Percentiles rank a stretch among this genome's conserved stretches.
Evolutionary conservation across 352 stramenopile genomes (phyloP).

Genomic region (Pythium periplocum): DNA sequence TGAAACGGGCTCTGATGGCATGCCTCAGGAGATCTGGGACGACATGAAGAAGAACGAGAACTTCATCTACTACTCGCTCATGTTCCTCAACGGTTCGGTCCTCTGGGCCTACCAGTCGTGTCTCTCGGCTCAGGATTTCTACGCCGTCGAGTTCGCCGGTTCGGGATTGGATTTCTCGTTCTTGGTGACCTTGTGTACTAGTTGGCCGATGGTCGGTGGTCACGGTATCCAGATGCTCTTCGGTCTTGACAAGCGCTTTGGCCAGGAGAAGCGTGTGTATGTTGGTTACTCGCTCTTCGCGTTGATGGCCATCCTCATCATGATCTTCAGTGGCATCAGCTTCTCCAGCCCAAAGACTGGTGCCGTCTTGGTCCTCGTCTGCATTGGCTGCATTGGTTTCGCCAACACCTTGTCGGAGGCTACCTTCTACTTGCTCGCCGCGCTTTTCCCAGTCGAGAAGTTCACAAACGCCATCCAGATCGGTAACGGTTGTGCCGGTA

Average conservation of each 20-base stretch:
- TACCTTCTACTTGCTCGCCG: constrained; percentile 54
- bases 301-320: constrained; percentile 47
- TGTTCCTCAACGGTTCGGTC: constrained; percentile 67
- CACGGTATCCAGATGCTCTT: constrained; percentile 51
- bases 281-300: constrained; percentile 53
- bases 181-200: constrained; percentile 51
- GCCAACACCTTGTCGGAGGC: constrained; percentile 53
- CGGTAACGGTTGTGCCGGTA: constrained; percentile 40
- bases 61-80: constrained; percentile 58
- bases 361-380: constrained; percentile 45
- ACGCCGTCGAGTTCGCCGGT: constrained; percentile 39
- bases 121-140: constrained; percentile 64
- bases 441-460: constrained; percentile 57
- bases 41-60: constrained; percentile 44
- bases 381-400: constrained; percentile 42
- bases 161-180: constrained; percentile 54
- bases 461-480: constrained; percentile 69
- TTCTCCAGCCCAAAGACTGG: constrained; percentile 44
- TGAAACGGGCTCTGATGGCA: constrained; percentile 1
- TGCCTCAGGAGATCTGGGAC: constrained; percentile 55
- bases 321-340: constrained; percentile 50
- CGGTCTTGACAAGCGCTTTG: constrained; percentile 51
- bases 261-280: constrained; percentile 32
- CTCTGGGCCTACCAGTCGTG: constrained; percentile 77
- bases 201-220: constrained; percentile 55